phyloP scores from a whole-genome alignment of 208 protist genomes.

The Trypanosoma mega region DNA sequence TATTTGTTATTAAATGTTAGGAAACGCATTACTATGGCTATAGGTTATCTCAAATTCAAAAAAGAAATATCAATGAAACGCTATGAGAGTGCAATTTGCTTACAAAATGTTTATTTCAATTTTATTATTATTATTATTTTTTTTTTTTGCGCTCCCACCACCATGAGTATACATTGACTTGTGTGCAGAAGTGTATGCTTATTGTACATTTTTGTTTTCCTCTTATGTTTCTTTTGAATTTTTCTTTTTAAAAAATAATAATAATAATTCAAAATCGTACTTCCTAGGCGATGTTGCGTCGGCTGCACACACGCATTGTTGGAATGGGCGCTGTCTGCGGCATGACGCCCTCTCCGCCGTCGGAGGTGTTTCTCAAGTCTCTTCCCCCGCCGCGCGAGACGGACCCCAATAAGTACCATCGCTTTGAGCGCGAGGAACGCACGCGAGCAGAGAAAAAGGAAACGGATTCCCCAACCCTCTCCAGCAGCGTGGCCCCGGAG shows the following conservation, averaged over 20 bases:
- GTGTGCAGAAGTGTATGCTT: conserved; percentile 21
- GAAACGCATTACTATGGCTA: no score
- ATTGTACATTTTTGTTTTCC: conserved; percentile 15
- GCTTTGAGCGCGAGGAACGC: conserved; percentile 61
- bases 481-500: conserved; percentile 15
- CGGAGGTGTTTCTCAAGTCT: conserved; percentile 74
- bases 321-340: conserved; percentile 72
- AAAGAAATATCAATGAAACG: no score
- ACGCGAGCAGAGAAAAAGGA: conserved; percentile 2
- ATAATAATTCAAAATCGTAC: no score
- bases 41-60: no score
- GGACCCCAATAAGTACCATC: conserved; percentile 46
- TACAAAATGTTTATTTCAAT: no score
- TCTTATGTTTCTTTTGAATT: conserved; percentile 7
- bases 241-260: not conserved
- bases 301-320: conserved; percentile 72
- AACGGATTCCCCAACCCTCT: not conserved
- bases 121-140: no score
- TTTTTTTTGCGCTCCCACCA: not conserved
- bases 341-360: conserved; percentile 41
- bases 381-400: conserved; percentile 66
- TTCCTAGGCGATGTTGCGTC: conserved; percentile 40
- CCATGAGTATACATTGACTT: not conserved
- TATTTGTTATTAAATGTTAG: no score
- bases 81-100: no score